These are phyloP conservation scores for Pichia cephalocereana DNA, from an alignment of 805 yeast genomes.

Conservation along the genomic window DNA sequence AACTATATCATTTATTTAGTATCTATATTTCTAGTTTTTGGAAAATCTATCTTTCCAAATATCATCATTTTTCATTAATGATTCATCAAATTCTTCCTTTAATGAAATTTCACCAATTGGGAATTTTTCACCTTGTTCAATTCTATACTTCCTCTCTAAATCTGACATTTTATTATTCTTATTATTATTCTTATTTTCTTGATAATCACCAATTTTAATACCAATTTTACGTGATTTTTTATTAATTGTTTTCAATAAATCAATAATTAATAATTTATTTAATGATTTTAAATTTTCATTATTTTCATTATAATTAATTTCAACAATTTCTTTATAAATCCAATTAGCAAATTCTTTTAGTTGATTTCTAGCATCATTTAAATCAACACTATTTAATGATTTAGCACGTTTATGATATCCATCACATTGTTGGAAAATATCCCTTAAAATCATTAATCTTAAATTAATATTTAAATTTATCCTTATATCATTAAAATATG, in stretches of 20 bases:
- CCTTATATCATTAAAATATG: conserved; percentile 18
- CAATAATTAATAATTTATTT: conserved; percentile 12
- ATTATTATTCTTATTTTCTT: background rate
- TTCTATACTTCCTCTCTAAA: conserved; percentile 1
- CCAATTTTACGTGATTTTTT: conserved; percentile 10
- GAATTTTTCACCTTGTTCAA: conserved; percentile 5
- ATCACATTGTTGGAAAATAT: conserved; percentile 20
- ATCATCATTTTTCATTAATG: background rate
- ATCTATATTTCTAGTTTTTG: background rate
- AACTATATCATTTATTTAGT: no score
- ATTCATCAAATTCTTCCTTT: background rate
- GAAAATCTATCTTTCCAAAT: background rate
- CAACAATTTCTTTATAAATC: conserved; percentile 15
- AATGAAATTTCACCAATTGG: conserved; percentile 5
- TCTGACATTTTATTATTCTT: background rate
- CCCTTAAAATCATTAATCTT: conserved; percentile 18
- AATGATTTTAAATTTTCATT: background rate
- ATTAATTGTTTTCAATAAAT: conserved; percentile 14
- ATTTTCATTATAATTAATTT: conserved; percentile 8
- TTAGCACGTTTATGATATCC: conserved; percentile 11
- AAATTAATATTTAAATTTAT: conserved; percentile 11
- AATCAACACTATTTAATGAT: conserved; percentile 5
- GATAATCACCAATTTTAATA: background rate
- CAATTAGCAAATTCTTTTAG: conserved; percentile 14
- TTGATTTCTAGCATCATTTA: conserved; percentile 8